Evolutionary conservation across 1,284 basidiomycete species (phyloP), one percentile per base, ranked within the genome.

Genomic region (Rugiboletus extremiorientalis): DNA sequence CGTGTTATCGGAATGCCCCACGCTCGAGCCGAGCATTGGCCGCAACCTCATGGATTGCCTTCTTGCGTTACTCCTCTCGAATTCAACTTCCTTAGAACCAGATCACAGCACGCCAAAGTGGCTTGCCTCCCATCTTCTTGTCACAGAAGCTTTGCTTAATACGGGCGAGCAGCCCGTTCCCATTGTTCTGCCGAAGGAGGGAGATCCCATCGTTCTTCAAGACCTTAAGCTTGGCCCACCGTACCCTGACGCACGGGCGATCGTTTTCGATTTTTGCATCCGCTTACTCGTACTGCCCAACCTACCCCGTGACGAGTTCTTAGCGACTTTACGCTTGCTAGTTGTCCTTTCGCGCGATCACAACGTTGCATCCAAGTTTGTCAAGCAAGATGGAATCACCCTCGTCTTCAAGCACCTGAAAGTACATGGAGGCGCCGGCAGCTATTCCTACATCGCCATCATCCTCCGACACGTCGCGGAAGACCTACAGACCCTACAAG

Each of bases 381-480:
- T 88, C 60, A 80, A 83, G 50, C 77, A 78, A 25, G 84, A 86
- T 44, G 89, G 90, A 1, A 73, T 95, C 14, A 62, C 72, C 0
- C 70, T 79, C n/a, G 76, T 96, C 20, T 85, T 95, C 72, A 80
- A 81, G 57, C 82, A 85, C 43, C 76, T 91, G 60, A 84, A 83
- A 59, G 71, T 76, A 10, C 79, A 86, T 0, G 75, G 85, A 20
- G 82, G 86, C 1, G 71, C 80, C 40, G 86, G 89, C 30, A 91
- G 89, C 62, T 92, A 94, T 56, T 86, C 91, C 0, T 92, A 95
- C 70, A 84, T 94, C 47, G 86, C 89, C 23, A 91, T 92, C 67
- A 89, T 98, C 56, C 78, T 98, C 22, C 90, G 97, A 5, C 96
- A 99, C 71, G 77, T 94, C 52, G 84, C 96, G 52, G 97, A 99